These are phyloP conservation scores for Mycena sanguinolenta DNA, from an alignment of 768 basidiomycete genomes.

Conservation along the genomic window DNA sequence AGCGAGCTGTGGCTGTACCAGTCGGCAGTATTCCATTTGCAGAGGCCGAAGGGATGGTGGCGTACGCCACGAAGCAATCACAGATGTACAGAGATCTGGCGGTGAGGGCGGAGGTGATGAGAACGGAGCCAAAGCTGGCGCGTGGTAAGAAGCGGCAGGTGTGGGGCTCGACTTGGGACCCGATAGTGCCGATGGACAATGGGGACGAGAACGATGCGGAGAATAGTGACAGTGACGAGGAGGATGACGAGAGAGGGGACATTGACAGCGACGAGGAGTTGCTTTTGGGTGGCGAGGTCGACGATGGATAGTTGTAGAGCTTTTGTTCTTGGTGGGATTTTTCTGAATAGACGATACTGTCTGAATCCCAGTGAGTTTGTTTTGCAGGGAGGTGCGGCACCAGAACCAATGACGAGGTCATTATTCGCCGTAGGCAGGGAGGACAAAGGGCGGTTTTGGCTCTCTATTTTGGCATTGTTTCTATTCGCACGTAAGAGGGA, in stretches of 20 bases:
- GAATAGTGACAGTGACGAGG: neutral
- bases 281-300: neutral
- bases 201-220: no score
- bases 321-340: no score
- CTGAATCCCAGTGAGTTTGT: no score
- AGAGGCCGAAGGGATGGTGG: conserved; percentile 14
- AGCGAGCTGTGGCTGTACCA: neutral
- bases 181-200: no score
- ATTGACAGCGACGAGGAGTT: conserved; percentile 12
- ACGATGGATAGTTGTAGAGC: no score
- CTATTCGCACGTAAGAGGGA: no score
- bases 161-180: neutral
- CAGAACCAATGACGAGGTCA: no score
- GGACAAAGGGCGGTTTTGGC: no score
- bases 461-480: no score
- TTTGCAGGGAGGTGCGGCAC: no score
- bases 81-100: neutral
- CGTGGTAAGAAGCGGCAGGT: neutral
- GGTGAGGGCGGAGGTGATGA: neutral
- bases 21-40: neutral
- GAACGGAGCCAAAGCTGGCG: conserved; percentile 3
- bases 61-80: conserved; percentile 10
- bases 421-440: no score
- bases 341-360: no score
- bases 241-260: conserved; percentile 3